Base-by-base conservation (phyloP, 306 rosid genomes). In the Cajanus cajan region DNA sequence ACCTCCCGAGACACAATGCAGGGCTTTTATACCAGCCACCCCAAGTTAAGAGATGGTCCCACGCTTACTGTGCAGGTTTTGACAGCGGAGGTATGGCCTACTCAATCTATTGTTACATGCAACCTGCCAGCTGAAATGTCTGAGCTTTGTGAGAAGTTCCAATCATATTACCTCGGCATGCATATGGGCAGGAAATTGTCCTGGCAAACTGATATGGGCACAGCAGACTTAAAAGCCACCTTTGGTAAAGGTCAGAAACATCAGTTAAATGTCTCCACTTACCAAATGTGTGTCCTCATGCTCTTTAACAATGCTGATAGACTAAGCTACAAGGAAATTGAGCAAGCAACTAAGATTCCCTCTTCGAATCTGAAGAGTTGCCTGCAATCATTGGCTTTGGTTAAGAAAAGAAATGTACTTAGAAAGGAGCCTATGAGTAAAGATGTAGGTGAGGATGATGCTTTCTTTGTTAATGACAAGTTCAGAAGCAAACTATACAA, bases 211-310 rank as follows among this genome's bases (percentile, higher is more conserved):
- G 89, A 88, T 82, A 90, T 91, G 97, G 98, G 96, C 39, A 83
- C 94, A 9, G 96, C 96, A 36, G 98, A 94, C 82, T 62, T 94
- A 63, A 94, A 85, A 83, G 96, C 98, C 44, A 85, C 86, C 6
- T 94, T 94, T 78, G 96, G 89, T 66, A 86, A 91, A 82, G 92
- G 94, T 61, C 96, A 90, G 82, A 90, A 79, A 85, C 96, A 91
- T 8, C 97, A 94, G 85, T 82, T 94, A 77, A 91, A 90, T 77
- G 98, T 94, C 24, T 94, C 98, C 48, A 90, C 97, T 2, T 85
- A 85, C 58, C 97, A 94, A 82, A 91, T 94, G 98, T 94, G 98
- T 74, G 91, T 91, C 64, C 88, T 94, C 8, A 90, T 94, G 97
- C 85, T 94, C 54, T 91, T 94, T 25, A 94, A 91, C 22, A 86